Evolutionary conservation across 2,329 filamentous ascomycete genomes (phyloP), one percentile per base, ranked within the genome.

Genomic region (Neofusicoccum laricinum): DNA sequence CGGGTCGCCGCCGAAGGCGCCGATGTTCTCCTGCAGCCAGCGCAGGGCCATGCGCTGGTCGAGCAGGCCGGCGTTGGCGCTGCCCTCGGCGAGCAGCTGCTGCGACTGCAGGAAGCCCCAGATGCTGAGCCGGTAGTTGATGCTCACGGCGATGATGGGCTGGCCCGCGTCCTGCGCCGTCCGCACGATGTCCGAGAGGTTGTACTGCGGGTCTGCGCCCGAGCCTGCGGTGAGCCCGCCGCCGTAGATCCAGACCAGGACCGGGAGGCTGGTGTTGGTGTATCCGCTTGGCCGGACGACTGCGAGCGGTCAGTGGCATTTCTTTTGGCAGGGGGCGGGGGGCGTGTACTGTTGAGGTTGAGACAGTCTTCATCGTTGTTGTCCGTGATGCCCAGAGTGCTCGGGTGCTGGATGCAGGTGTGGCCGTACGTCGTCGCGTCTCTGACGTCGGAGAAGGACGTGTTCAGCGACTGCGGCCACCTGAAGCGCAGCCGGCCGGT

Each of bases 91-190:
- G n/a, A 79, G 78, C 76, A 71, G 45, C 81, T 80, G 11, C 89
- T 79, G 36, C 81, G 77, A 46, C 85, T 81, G 53, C 86, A 90
- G 79, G 68, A 90, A 90, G 0, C 88, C 88, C 69, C 84, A 84
- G 0, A 83, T 83, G 67, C 86, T 86, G 55, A 82, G 78, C 36
- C 85, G 80, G 71, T 87, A 86, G 72, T 86, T 86, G 6, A 83
- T 72, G 66, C 82, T 82, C 3, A 84, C 78, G 10, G 82, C 78
- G 2, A 84, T 78, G 67, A 94, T 87, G 0, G 89, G 88, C 76
- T 90, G 43, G 19, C 58, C 58, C 0, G 25, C 8, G 0, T 50
- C 45, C 10, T 49, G 14, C 1, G 58, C n/a, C 1, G 43, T 61
- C 6, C 34, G 17, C 32, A 77, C 0, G 70, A 69, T 32, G 72